Evolutionary conservation across 352 stramenopile genomes (phyloP), one percentile per base, ranked within the genome.

Genomic region (Pythium phragmitis): DNA sequence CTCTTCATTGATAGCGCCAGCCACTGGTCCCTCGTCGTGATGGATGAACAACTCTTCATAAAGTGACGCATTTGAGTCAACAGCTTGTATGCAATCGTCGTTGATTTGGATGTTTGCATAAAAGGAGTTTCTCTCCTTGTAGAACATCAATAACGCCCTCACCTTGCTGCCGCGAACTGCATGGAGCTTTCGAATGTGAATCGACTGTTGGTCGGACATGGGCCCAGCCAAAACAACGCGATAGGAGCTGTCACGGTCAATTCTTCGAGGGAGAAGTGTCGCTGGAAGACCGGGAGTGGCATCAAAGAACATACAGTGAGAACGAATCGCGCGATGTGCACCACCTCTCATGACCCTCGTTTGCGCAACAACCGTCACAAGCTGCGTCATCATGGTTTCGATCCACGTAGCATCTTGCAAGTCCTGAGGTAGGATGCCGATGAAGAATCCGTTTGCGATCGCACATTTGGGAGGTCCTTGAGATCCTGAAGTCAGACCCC

Each of bases 401-500:
- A 53, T 53, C 47, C 63, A 70, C 13, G 57, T 67, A 3, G 59
- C 53, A 9, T 65, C 30, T 0, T 14, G 7, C 0, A 74, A 26
- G 1, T 55, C 2, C 1, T 39, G 11, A 3, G 67, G 67, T 16
- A 19, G 69, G 43, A 3, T 2, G 12, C 67, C 68, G 4, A 71
- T 26, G 26, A 45, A 70, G 34, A 74, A 74, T 9, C 68, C 68
- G 42, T 74, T 74, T 2, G 66, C 66, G 28, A 74, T 74, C 11
- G 68, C 39, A 26, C 55, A 71, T 14, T 64, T 74, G 12, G 68
- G 68, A 7, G 62, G 34, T 37, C 7, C 19, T 28, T 2, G 16
- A 6, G 1, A 36, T 36, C 7, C 26, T 53, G 30, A 28, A 0
- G 19, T 16, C 19, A 53, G n/a, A 19, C 47, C 6, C 4, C 2